These are phyloP conservation scores for Ustilago bromivora DNA, from an alignment of 1,284 basidiomycete genomes.

Conservation along the genomic window DNA sequence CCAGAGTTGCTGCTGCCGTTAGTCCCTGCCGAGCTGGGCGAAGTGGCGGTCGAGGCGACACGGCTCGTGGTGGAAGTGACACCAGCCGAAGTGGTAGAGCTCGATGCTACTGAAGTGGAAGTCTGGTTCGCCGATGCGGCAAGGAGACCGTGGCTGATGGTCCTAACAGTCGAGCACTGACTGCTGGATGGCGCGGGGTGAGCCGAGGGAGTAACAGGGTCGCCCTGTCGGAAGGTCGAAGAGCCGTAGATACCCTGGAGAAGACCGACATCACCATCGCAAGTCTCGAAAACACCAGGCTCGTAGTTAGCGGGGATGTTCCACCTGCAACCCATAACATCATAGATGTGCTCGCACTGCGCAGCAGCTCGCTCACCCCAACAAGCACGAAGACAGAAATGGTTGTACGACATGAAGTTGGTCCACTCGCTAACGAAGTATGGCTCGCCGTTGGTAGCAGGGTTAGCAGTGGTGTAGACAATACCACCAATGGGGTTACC, in stretches of 20 bases:
- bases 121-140: constrained; percentile 10
- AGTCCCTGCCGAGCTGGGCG: constrained; percentile 5
- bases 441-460: constrained; percentile 44
- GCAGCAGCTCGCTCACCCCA: constrained; percentile 51
- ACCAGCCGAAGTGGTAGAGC: not conserved
- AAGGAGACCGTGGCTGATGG: constrained; percentile 41
- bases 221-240: constrained; percentile 63
- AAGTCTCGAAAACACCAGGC: constrained; percentile 57
- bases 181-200: constrained; percentile 44
- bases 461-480: constrained; percentile 63
- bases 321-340: constrained; percentile 63
- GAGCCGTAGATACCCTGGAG: constrained; percentile 61
- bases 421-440: constrained; percentile 56
- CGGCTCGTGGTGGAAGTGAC: constrained; percentile 23
- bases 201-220: constrained; percentile 42
- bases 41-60: constrained; percentile 3
- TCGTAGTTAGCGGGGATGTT: constrained; percentile 63
- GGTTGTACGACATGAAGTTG: constrained; percentile 63
- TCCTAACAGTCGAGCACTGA: constrained; percentile 31
- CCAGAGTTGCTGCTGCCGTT: constrained; percentile 12
- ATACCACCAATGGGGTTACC: constrained; percentile 65
- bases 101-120: constrained; percentile 5
- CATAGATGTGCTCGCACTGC: constrained; percentile 67
- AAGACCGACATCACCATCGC: constrained; percentile 56
- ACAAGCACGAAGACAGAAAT: constrained; percentile 66